Percentiles rank a stretch among this genome's conserved stretches.
These are phyloP conservation scores for Pyricularia pennisetigena DNA, from an alignment of 2,329 filamentous ascomycete genomes.

Conservation along the genomic window DNA sequence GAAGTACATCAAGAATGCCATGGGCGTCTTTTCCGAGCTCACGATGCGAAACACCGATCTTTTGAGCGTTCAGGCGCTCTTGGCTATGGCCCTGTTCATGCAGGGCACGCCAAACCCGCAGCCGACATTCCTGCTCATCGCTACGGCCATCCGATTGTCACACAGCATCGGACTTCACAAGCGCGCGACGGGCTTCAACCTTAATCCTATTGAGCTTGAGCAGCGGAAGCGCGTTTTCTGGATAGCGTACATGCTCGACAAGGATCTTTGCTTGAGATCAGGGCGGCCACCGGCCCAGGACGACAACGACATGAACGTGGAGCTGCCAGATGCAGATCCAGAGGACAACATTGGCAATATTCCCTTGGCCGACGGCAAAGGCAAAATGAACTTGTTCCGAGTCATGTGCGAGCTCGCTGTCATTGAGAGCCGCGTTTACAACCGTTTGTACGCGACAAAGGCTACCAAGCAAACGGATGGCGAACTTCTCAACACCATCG, in stretches of 20 bases:
- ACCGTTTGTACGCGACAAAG: conserved; percentile 82
- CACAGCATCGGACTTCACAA: conserved; percentile 96
- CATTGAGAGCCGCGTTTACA: conserved; percentile 93
- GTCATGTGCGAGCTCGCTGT: conserved; percentile 85
- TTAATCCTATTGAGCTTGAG: conserved; percentile 90
- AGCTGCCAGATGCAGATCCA: conserved; percentile 84
- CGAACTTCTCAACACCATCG: conserved; percentile 89
- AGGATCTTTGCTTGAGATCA: conserved; percentile 50
- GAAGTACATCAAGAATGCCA: conserved; percentile 92
- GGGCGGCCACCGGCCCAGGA: conserved; percentile 52
- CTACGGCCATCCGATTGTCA: conserved; percentile 79
- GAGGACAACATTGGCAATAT: conserved; percentile 92
- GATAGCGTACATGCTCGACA: conserved; percentile 57
- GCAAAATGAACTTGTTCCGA: conserved; percentile 91
- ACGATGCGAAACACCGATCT: conserved; percentile 95
- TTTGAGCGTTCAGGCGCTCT: conserved; percentile 82
- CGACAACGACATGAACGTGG: conserved; percentile 81
- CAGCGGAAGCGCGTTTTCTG: conserved; percentile 63
- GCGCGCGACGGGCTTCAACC: conserved; percentile 80
- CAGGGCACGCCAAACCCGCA: conserved; percentile 96
- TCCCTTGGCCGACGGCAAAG: conserved; percentile 75
- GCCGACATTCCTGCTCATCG: conserved; percentile 82
- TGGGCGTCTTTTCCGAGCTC: conserved; percentile 85
- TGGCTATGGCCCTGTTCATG: conserved; percentile 91
- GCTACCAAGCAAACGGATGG: conserved; percentile 87